Base-by-base conservation (phyloP, 352 stramenopile genomes). In the Phytophthora kernoviae region DNA sequence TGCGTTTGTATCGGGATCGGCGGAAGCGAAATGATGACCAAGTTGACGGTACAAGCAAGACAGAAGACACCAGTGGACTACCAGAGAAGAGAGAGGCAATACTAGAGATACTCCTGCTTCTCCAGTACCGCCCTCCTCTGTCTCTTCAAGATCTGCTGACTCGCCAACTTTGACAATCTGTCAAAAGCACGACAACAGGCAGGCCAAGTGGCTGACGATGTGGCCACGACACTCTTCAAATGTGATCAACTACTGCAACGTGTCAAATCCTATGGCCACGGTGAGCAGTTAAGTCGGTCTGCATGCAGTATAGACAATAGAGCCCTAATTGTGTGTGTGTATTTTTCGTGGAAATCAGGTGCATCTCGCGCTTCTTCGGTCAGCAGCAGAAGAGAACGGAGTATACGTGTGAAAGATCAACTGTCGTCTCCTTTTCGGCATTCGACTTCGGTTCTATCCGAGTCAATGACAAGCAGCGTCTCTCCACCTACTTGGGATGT, bases 221-320 rank as follows among this genome's bases (percentile, higher is more conserved):
- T 90, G 12, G 81, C 86, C 40, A 74, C 54, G 40, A 78, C 79
- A 34, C 52, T 90, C 4, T 43, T 58, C 10, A 81, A 79, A 26
- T 90, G 78, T 37, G 75, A 88, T 17, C 66, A 70, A 18, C 73
- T 90, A 10, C 48, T 90, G 43, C 65, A 70, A 21, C 65, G 66
- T 4, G 70, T 59, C 22, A 63, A 70, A 18, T 55, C 52, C 42
- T 56, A 54, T 46, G 44, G 69, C 42, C 53, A 54, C 46, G 49
- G 69, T 78, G 62, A 54, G 57, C 39, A 50, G 8, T 12, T 20
- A 33, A 11, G 18, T 34, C n/a, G 24, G 24, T 30, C 24, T 30
- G 24, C 22, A 36, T 14, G 17, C 39, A 30, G 10, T 9, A 24
- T 40, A 5, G 5, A 4, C 15, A 44, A 18, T 36, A 49, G 32